Percentiles rank a stretch among this genome's conserved stretches.
Conservation (phyloP, 306 rosid species). For the Acmispon strigosus region DNA sequence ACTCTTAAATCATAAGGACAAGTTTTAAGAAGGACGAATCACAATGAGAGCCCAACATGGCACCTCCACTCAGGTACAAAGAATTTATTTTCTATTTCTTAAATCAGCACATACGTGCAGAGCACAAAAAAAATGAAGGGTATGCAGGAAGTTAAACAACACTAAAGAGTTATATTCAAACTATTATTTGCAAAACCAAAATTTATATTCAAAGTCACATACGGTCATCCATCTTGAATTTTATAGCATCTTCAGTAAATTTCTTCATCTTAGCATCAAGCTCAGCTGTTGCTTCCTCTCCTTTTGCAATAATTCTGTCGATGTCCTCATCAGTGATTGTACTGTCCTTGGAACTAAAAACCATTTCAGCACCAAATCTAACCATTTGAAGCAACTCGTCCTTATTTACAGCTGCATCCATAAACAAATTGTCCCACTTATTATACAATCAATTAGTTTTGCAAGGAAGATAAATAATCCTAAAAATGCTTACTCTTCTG, state of each 20-base stretch:
- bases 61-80: no score
- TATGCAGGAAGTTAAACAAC: no score
- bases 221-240: slow-evolving; percentile 99
- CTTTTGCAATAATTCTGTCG: slow-evolving; percentile 94
- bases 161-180: not conserved
- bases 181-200: not conserved
- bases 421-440: slow-evolving; percentile 3
- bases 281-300: slow-evolving; percentile 98
- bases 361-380: slow-evolving; percentile 99
- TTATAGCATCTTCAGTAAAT: slow-evolving; percentile 96
- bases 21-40: no score
- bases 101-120: no score
- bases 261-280: slow-evolving; percentile 99
- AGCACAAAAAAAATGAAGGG: no score
- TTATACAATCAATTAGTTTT: not conserved
- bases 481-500: slow-evolving; percentile 65
- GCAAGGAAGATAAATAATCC: not conserved
- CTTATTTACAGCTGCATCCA: slow-evolving; percentile 84
- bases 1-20: no score
- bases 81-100: no score
- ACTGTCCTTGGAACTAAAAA: slow-evolving; percentile 97
- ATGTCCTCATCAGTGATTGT: slow-evolving; percentile 96
- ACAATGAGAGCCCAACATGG: no score
- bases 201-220: slow-evolving; percentile 23
- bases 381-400: slow-evolving; percentile 98